Evolutionary conservation across 108 stramenopile genomes (phyloP).

Genomic region (Conticribra weissflogii): DNA sequence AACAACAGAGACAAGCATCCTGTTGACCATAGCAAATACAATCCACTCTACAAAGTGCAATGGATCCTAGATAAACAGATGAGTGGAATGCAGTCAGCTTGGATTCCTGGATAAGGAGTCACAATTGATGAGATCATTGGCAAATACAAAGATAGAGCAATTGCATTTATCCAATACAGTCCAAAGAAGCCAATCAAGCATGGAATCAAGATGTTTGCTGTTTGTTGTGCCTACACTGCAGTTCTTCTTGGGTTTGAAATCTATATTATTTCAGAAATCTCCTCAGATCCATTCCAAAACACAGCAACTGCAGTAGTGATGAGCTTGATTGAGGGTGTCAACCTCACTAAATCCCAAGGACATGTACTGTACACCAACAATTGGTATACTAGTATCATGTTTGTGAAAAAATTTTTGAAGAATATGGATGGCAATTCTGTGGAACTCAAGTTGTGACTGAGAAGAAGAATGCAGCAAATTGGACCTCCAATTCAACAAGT

Average conservation of each 20-base stretch:
- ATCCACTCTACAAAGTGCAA: too few species aligned
- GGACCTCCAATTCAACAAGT: conserved; percentile 23
- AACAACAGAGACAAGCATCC: background rate
- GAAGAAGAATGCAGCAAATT: conserved; percentile 5
- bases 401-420: conserved; percentile 15
- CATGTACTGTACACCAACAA: conserved; percentile 20
- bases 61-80: background rate
- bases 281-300: background rate
- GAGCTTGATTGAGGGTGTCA: background rate
- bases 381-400: conserved; percentile 2
- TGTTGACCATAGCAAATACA: too few species aligned
- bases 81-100: background rate
- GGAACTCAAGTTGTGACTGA: too few species aligned
- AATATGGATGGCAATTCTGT: conserved; percentile 4
- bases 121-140: conserved; percentile 17
- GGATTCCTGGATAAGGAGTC: conserved; percentile 9
- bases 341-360: background rate
- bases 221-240: too few species aligned
- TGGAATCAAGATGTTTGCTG: conserved; percentile 20
- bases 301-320: background rate
- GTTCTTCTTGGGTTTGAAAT: conserved; percentile 8
- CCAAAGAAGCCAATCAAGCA: conserved; percentile 25
- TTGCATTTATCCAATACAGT: conserved; percentile 22
- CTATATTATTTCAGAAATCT: background rate
- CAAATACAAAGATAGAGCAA: conserved; percentile 17